A percentile compares a stretch with the other conserved stretches of the same genome.
phyloP scores from a whole-genome alignment of 129 eudicot species.

The Saussurea involucrata region DNA sequence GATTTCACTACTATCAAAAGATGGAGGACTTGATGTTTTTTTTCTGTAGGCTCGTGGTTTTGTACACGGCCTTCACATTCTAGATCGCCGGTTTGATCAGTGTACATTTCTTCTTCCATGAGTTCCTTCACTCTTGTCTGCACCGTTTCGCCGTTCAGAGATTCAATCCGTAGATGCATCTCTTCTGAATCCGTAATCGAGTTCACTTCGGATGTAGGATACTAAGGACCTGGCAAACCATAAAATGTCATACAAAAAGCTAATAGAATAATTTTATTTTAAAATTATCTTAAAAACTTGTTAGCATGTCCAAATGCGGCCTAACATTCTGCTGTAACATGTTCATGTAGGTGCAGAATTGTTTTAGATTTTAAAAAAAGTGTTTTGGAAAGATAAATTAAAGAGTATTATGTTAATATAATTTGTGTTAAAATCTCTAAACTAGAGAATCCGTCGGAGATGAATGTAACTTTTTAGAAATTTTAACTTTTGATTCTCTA shows the following conservation, averaged over 20 bases:
- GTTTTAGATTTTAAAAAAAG: too few species aligned
- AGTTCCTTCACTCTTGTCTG: constrained; percentile 77
- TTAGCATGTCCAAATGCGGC: background rate
- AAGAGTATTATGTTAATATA: too few species aligned
- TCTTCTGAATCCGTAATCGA: constrained; percentile 23
- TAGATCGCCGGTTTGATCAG: constrained; percentile 36
- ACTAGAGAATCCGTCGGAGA: too few species aligned
- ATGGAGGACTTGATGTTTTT: too few species aligned
- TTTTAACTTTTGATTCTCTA: too few species aligned
- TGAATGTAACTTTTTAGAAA: too few species aligned
- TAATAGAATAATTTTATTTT: background rate
- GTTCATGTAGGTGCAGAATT: too few species aligned
- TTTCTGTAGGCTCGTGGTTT: constrained; percentile 20
- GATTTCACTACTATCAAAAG: too few species aligned
- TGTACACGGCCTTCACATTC: constrained; percentile 3
- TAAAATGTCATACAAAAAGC: background rate
- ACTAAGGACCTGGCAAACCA: constrained; percentile 21
- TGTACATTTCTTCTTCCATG: constrained; percentile 86
- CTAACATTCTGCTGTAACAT: too few species aligned
- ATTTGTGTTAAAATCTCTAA: background rate
- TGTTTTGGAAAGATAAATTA: too few species aligned
- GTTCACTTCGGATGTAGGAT: constrained; percentile 27
- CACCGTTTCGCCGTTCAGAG: constrained; percentile 30
- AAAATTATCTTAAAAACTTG: background rate
- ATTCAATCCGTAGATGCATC: constrained; percentile 3